phyloP scores from a whole-genome alignment of 2,329 filamentous ascomycete species.

The Ophiognomonia clavigignenti-juglandacearum region DNA sequence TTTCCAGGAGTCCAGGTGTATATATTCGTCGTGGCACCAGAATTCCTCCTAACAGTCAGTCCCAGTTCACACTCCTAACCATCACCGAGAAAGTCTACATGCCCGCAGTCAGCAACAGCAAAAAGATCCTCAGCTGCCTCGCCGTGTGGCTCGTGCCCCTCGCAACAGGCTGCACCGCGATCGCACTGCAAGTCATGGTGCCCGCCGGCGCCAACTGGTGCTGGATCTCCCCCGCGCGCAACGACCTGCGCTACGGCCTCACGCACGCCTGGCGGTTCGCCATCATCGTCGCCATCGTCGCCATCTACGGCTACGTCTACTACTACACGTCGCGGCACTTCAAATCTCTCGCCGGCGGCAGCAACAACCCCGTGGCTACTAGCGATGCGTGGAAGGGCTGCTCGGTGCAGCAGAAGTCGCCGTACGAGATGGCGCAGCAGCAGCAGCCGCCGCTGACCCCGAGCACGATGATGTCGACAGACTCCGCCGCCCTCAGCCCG shows the following conservation, averaged over 20 bases:
- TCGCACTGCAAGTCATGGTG: constrained; percentile 25
- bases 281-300: constrained; percentile 34
- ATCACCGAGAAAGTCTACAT: constrained; percentile 27
- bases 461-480: too few relatives aligned
- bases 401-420: neutral
- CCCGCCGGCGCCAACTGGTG: constrained; percentile 39
- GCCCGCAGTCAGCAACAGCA: constrained; percentile 23
- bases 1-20: neutral
- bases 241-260: constrained; percentile 36
- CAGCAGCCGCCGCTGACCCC: neutral
- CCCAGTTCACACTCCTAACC: constrained; percentile 4
- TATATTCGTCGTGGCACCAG: neutral
- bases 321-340: constrained; percentile 26
- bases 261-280: constrained; percentile 41
- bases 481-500: neutral
- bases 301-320: constrained; percentile 38
- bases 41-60: too few relatives aligned
- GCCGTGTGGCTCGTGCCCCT: constrained; percentile 35
- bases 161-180: constrained; percentile 29
- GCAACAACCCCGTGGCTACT: too few relatives aligned
- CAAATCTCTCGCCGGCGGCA: constrained; percentile 11
- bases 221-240: constrained; percentile 34
- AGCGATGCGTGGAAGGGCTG: too few relatives aligned
- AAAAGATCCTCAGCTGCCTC: constrained; percentile 29
- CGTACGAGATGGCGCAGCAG: neutral